Base-by-base conservation (phyloP, 2,329 filamentous ascomycete species). In the Aspergillus quadrilineatus region DNA sequence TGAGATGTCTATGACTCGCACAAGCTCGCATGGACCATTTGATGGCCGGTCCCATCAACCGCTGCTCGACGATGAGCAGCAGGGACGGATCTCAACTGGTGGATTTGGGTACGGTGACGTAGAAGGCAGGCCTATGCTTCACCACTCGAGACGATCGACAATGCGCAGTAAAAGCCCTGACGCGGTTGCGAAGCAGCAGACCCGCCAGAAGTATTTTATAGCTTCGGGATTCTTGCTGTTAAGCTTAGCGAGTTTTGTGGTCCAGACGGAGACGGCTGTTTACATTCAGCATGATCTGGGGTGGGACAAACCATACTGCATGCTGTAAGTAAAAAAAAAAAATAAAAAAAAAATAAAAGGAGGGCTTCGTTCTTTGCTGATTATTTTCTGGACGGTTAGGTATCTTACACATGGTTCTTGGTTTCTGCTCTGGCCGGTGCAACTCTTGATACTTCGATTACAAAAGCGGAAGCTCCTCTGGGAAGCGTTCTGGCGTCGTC, bases 281-380 rank as follows among this genome's bases (percentile, higher is more conserved):
- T 92, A 97, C 76, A 94, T 99, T 59, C 93, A 97, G 77, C 88
- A 93, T 72, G 87, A 94, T 58, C 77, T 97, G 61, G 86, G 89
- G 61, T 99, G 94, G 94, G 85, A 95, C 77, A 99, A 99, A 79
- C 90, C 94, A n/a, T 99, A 97, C 78, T 96, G 91, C 80, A 99
- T 99, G 94, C 85, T 99, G 81, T 97, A 77, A 77, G 74, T 75
- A 6, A 17, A 36, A 17, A 48, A 30, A 39, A 22, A 22, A 22
- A 22, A n/a, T n/a, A 22, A 22, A 22, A 22, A 22, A 22, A 22
- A 22, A 22, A 3, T 22, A 22, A 22, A 22, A 22, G 22, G 22
- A 22, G 22, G 22, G 22, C 2, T 22, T 22, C 22, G 22, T 22
- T 22, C 22, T 22, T 22, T 22, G 43, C 28, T 47, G n/a, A 50